These are phyloP conservation scores for Panellus pusillus DNA, from an alignment of 768 basidiomycete genomes.

Conservation along the genomic window DNA sequence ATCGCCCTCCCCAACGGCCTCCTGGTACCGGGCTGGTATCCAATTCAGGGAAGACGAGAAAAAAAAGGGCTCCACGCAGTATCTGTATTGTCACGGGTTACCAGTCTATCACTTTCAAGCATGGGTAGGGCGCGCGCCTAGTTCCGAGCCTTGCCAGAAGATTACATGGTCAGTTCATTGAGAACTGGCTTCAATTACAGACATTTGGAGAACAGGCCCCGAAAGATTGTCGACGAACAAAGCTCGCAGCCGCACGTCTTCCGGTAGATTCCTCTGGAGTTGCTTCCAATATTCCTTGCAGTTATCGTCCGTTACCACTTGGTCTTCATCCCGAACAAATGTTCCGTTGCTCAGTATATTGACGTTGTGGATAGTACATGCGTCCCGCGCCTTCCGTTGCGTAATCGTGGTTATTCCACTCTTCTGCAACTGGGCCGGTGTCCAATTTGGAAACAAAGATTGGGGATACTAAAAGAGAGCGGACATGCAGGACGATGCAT, in stretches of 20 bases:
- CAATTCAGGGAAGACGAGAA: slow-evolving; percentile 62
- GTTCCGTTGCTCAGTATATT: slow-evolving; percentile 39
- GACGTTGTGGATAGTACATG: slow-evolving; percentile 37
- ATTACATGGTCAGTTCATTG: not conserved
- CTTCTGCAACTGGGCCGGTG: slow-evolving; percentile 40
- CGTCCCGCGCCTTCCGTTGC: slow-evolving; percentile 17
- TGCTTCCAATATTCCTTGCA: slow-evolving; percentile 35
- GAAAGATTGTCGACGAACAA: slow-evolving; percentile 53
- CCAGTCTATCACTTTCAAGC: not conserved
- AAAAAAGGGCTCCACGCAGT: slow-evolving; percentile 62
- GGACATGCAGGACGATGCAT: slow-evolving; percentile 17
- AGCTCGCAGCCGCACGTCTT: slow-evolving; percentile 42
- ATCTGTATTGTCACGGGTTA: slow-evolving; percentile 28
- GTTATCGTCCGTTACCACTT: slow-evolving; percentile 23
- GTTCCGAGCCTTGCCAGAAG: slow-evolving; percentile 39
- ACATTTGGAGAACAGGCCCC: slow-evolving; percentile 50
- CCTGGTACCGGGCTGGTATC: slow-evolving; percentile 61
- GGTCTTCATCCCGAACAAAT: slow-evolving; percentile 27
- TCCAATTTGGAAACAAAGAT: slow-evolving; percentile 58
- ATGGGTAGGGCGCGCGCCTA: slow-evolving; percentile 29
- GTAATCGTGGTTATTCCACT: slow-evolving; percentile 37
- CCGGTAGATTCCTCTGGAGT: slow-evolving; percentile 29
- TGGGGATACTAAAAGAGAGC: slow-evolving; percentile 47
- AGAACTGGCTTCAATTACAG: not conserved
- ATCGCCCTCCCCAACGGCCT: slow-evolving; percentile 38